A percentile compares a stretch with the other conserved stretches of the same genome.
phyloP scores from a whole-genome alignment of 371 early-diverging fungal genomes.

The Mucor racemosus region DNA sequence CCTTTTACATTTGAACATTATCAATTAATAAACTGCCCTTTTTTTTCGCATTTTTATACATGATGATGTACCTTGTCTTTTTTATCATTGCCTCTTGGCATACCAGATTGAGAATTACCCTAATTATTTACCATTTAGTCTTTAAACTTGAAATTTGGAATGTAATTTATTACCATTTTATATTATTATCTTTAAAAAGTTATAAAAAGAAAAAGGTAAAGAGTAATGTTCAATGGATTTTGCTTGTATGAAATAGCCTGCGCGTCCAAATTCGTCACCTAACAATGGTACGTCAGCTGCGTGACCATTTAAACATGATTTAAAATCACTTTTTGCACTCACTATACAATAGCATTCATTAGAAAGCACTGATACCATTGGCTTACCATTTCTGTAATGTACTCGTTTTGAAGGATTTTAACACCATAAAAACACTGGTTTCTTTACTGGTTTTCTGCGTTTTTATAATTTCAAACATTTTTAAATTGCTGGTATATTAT shows the following conservation, averaged over 20 bases:
- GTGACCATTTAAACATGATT: slow-evolving; percentile 6
- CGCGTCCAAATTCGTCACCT: slow-evolving; percentile 11
- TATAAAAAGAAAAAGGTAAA: slow-evolving; percentile 10
- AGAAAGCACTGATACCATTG: background rate
- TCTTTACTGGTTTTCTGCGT: too few relatives aligned
- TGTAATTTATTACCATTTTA: background rate
- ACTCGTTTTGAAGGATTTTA: too few relatives aligned
- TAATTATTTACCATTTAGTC: slow-evolving; percentile 28
- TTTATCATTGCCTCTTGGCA: slow-evolving; percentile 65
- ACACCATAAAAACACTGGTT: too few relatives aligned
- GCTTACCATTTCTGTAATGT: background rate
- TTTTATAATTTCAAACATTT: too few relatives aligned
- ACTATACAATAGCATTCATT: too few relatives aligned
- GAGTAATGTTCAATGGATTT: background rate
- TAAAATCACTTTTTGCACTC: background rate
- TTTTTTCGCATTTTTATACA: background rate
- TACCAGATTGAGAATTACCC: slow-evolving; percentile 82
- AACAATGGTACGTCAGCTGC: slow-evolving; percentile 21
- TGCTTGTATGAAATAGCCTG: slow-evolving; percentile 11
- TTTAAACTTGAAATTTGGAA: background rate
- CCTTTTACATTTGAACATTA: slow-evolving; percentile 45
- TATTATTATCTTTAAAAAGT: background rate
- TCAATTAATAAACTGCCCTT: background rate
- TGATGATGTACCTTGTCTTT: slow-evolving; percentile 58
- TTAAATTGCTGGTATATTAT: too few relatives aligned